Evolutionary conservation across 176 grass and related monocot genomes (phyloP).

Genomic region (Oryza meyeriana): DNA sequence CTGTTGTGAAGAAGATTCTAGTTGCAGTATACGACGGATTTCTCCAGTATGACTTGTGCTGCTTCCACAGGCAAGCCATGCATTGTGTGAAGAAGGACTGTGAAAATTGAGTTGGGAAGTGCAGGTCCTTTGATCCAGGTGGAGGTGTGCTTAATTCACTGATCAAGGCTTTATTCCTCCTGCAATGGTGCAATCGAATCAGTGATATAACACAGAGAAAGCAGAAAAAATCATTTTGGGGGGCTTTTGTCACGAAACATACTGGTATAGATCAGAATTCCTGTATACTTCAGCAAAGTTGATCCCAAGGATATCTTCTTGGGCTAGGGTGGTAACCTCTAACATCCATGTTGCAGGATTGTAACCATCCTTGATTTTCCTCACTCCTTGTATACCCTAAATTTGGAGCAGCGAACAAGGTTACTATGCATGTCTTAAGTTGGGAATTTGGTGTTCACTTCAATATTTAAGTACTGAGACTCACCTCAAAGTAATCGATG

Average conservation of each 20-base stretch:
- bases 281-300: constrained; percentile 71
- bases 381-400: constrained; percentile 74
- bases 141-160: constrained; percentile 64
- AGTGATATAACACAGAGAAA: constrained; percentile 10
- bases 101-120: constrained; percentile 67
- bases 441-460: background rate
- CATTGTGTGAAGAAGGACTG: constrained; percentile 78
- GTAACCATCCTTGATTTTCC: constrained; percentile 87
- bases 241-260: constrained; percentile 18
- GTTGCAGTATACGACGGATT: constrained; percentile 93
- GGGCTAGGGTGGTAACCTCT: constrained; percentile 64
- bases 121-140: constrained; percentile 68
- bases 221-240: background rate
- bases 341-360: constrained; percentile 98
- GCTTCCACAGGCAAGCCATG: constrained; percentile 87
- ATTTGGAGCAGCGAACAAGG: constrained; percentile 19
- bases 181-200: constrained; percentile 35
- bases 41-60: constrained; percentile 88
- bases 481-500: constrained; percentile 88
- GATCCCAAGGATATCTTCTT: constrained; percentile 75
- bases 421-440: constrained; percentile 15
- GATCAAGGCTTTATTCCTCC: constrained; percentile 86
- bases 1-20: constrained; percentile 87
- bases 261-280: constrained; percentile 74
- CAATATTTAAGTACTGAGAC: constrained; percentile 8